These are phyloP conservation scores for Colletotrichum noveboracense DNA, from an alignment of 2,329 filamentous ascomycete species.

Conservation along the genomic window DNA sequence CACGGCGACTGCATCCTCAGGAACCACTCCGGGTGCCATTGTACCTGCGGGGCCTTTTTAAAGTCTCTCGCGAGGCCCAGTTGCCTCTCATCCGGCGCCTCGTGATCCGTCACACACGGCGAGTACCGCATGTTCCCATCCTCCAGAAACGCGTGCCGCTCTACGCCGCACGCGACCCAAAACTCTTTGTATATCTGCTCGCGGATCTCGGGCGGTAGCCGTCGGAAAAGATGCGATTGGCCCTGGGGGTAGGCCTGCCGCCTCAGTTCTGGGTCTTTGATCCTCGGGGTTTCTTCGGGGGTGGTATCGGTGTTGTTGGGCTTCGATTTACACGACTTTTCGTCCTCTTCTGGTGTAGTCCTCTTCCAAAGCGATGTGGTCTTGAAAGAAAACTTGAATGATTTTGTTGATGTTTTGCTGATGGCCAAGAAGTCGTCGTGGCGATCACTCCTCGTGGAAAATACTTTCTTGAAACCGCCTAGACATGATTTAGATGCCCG, in stretches of 20 bases:
- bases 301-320: background rate
- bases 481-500: background rate
- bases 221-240: conserved; percentile 8
- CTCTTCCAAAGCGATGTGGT: background rate
- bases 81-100: conserved; percentile 18
- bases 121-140: background rate
- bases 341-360: background rate
- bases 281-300: background rate
- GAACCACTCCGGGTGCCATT: conserved; percentile 18
- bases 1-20: conserved; percentile 17
- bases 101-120: conserved; percentile 15
- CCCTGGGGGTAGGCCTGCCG: background rate
- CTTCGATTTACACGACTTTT: background rate
- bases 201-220: conserved; percentile 17
- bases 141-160: conserved; percentile 13
- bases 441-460: background rate
- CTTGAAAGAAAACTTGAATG: background rate
- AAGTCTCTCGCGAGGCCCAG: conserved; percentile 6
- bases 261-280: background rate
- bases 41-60: background rate
- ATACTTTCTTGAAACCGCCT: background rate
- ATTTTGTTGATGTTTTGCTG: background rate
- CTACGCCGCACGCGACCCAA: background rate
- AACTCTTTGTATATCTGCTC: conserved; percentile 16
- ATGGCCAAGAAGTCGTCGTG: background rate